Base-by-base conservation (phyloP, 2,329 filamentous ascomycete species). In the Macrophomina tecta region DNA sequence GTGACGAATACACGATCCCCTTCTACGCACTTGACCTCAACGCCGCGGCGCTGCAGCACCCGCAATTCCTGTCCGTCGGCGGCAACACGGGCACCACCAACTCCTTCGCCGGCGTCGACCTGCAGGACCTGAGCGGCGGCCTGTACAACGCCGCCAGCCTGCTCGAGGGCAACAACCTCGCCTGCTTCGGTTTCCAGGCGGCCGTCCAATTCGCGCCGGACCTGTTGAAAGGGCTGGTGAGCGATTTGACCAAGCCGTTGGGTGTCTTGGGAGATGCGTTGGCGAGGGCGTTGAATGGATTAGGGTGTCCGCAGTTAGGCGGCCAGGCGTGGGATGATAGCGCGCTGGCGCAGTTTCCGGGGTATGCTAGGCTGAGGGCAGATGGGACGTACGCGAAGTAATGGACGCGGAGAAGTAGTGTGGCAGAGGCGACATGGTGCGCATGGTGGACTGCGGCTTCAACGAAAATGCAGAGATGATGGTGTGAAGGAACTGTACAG, bases 161-260 rank as follows among this genome's bases (percentile, higher is more conserved):
- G 0, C 70, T 81, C 0, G 68, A 85, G 65, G 82, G 81, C 14
- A 83, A 86, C 74, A 84, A 86, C 70, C 72, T 80, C 6, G 62
- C 79, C 16, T 85, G 83, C 68, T 81, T 82, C 67, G 77, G 71
- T 8, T 76, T 80, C 38, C 78, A 84, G 61, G 71, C 77, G 12
- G 74, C 79, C n/a, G 73, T 79, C 69, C 77, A 79, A 5, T 77
- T 71, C 4, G 73, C 80, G 0, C 83, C 83, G 1, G 82, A 83
- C 71, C 70, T 82, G 0, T 68, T 83, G 1, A 49, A 63, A 16
- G 60, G 76, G 1, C 36, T 83, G 4, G 78, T 82, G 60, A 69
- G 70, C 0, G 74, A 76, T 23, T 62, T 82, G 5, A 69, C 69
- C 8, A 66, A 69, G 1, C 72, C 80, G 7, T 64, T 79, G 34